phyloP scores from a whole-genome alignment of 176 grass and related monocot species.

The Thalia dealbata region DNA sequence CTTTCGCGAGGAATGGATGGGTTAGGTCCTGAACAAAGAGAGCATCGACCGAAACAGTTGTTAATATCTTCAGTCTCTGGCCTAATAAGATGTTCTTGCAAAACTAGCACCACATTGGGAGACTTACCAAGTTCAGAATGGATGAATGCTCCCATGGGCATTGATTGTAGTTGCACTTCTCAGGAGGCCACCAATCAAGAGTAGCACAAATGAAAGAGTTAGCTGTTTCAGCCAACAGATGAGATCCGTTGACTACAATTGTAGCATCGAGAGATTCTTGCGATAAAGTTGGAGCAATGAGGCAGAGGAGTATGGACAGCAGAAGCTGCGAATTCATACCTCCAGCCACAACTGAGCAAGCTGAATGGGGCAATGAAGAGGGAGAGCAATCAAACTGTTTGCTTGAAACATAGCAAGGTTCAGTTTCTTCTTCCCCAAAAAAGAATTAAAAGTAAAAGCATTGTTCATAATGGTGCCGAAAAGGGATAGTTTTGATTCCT shows the following conservation, averaged over 20 bases:
- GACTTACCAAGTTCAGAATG: slow-evolving; percentile 68
- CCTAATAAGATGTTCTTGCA: neutral
- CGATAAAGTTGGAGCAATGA: slow-evolving; percentile 26
- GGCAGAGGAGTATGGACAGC: slow-evolving; percentile 33
- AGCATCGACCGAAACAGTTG: slow-evolving; percentile 7
- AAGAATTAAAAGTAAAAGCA: too few species aligned
- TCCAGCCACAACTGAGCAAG: neutral
- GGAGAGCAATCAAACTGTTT: neutral
- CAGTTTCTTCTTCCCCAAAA: too few species aligned
- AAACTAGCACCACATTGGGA: neutral
- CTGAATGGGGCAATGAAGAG: neutral
- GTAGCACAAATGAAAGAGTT: slow-evolving; percentile 77
- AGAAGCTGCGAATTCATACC: slow-evolving; percentile 24
- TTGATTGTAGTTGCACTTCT: slow-evolving; percentile 91
- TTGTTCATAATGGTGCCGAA: neutral
- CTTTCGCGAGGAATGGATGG: slow-evolving; percentile 73
- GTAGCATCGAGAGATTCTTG: slow-evolving; percentile 55
- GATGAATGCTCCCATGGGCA: slow-evolving; percentile 88
- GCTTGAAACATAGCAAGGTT: neutral
- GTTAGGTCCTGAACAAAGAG: slow-evolving; percentile 42
- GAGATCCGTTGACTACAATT: slow-evolving; percentile 50
- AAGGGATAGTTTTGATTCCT: neutral
- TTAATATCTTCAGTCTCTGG: neutral
- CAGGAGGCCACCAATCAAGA: slow-evolving; percentile 96
- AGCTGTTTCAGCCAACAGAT: slow-evolving; percentile 50